These are phyloP conservation scores for Trichoderma harzianum DNA, from an alignment of 2,329 filamentous ascomycete species.

Conservation along the genomic window DNA sequence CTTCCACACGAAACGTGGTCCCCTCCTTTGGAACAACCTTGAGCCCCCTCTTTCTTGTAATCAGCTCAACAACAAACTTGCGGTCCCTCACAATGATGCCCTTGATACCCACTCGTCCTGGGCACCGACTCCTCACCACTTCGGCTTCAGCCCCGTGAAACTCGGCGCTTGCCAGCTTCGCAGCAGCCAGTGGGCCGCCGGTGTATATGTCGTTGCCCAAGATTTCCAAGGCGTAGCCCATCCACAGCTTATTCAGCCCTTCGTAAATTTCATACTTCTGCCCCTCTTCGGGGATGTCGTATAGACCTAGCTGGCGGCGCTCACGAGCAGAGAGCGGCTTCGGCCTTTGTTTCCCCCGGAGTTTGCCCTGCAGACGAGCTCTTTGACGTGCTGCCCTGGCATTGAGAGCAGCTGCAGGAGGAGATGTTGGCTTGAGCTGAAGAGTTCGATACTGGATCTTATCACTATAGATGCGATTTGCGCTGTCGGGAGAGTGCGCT, in stretches of 20 bases:
- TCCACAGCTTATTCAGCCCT: slow-evolving; percentile 75
- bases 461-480: slow-evolving; percentile 70
- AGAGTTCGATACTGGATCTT: slow-evolving; percentile 81
- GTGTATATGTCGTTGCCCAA: slow-evolving; percentile 59
- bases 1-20: slow-evolving; percentile 74
- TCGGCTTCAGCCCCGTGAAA: slow-evolving; percentile 83
- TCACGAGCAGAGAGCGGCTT: slow-evolving; percentile 75
- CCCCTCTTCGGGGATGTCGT: slow-evolving; percentile 67
- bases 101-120: slow-evolving; percentile 73
- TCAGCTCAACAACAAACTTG: slow-evolving; percentile 79
- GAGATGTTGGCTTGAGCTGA: slow-evolving; percentile 72
- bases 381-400: slow-evolving; percentile 56
- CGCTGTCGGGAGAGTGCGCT: slow-evolving; percentile 73
- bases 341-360: slow-evolving; percentile 49
- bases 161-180: slow-evolving; percentile 80
- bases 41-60: slow-evolving; percentile 66
- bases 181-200: slow-evolving; percentile 58
- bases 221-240: slow-evolving; percentile 79
- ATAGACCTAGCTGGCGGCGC: slow-evolving; percentile 68
- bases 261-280: slow-evolving; percentile 68
- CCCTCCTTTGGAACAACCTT: slow-evolving; percentile 88
- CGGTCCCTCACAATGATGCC: slow-evolving; percentile 90
- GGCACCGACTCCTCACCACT: slow-evolving; percentile 78
- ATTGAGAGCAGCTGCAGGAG: slow-evolving; percentile 51
- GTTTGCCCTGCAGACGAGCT: slow-evolving; percentile 44